Evolutionary conservation across 1,284 basidiomycete genomes (phyloP).

Genomic region (Cryptococcus sp.): DNA sequence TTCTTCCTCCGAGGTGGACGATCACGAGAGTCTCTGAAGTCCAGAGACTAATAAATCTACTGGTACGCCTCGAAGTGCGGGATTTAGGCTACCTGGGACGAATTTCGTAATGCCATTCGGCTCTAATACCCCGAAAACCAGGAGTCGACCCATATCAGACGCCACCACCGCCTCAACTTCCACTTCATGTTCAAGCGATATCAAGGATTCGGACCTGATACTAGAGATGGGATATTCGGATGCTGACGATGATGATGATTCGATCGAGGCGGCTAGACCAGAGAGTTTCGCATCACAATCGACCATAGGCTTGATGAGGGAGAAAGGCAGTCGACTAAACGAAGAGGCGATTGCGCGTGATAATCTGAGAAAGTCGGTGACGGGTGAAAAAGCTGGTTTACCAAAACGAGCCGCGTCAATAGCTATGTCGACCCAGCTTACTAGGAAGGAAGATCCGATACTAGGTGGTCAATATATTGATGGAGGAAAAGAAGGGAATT

Average conservation of each 20-base stretch:
- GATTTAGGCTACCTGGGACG: constrained; percentile 19
- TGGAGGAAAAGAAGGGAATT: not conserved
- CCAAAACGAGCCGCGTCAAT: not conserved
- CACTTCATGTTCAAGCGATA: not conserved
- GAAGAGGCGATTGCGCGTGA: too few relatives aligned
- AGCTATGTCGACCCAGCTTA: too few relatives aligned
- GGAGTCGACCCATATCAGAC: not conserved
- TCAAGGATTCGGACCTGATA: not conserved
- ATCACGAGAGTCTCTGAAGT: not conserved
- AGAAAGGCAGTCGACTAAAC: too few relatives aligned
- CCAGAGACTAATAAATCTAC: not conserved
- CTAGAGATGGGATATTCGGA: not conserved
- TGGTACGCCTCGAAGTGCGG: constrained; percentile 5
- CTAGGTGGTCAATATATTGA: not conserved
- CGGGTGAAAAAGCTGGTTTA: not conserved
- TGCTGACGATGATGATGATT: not conserved
- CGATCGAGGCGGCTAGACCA: not conserved
- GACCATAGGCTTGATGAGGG: not conserved
- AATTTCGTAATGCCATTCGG: constrained; percentile 10
- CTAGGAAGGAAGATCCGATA: not conserved
- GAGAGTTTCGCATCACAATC: constrained; percentile 5
- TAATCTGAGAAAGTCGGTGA: not conserved
- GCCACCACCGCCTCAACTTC: not conserved
- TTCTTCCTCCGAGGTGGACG: constrained; percentile 1
- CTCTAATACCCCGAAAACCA: not conserved